Evolutionary conservation across 1,284 basidiomycete species (phyloP).

Genomic region (Naganishia cerealis): DNA sequence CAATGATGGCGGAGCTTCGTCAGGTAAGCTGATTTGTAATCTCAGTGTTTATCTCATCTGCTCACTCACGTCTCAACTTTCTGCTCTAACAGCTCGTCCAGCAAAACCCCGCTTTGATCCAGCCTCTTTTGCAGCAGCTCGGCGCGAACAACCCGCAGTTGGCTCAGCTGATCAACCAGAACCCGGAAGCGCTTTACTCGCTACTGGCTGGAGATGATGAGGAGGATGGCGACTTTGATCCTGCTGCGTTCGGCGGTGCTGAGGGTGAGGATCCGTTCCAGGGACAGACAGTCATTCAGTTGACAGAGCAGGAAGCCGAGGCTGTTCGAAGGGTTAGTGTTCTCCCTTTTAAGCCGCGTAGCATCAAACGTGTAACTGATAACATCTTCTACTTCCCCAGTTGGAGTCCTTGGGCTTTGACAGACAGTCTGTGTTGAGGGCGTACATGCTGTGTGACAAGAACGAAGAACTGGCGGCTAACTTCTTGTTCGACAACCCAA

Average conservation of each 20-base stretch:
- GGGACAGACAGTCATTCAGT: conserved; percentile 67
- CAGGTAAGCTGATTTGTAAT: conserved; percentile 39
- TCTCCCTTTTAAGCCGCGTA: background rate
- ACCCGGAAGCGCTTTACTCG: conserved; percentile 70
- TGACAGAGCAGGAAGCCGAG: conserved; percentile 75
- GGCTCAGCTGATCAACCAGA: conserved; percentile 64
- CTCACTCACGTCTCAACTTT: background rate
- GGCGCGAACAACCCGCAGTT: conserved; percentile 71
- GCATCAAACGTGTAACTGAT: background rate
- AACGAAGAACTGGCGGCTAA: conserved; percentile 93
- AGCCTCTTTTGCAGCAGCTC: conserved; percentile 80
- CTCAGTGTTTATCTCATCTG: background rate
- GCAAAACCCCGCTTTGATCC: conserved; percentile 74
- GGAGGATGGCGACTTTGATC: conserved; percentile 56
- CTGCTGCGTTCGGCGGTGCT: conserved; percentile 42
- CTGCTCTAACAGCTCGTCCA: conserved; percentile 60
- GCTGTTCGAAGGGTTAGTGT: conserved; percentile 79
- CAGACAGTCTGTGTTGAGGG: conserved; percentile 72
- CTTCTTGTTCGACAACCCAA: conserved; percentile 75
- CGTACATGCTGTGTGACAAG: conserved; percentile 88
- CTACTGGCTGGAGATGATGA: conserved; percentile 60
- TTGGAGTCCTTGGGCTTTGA: conserved; percentile 83
- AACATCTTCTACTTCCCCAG: conserved; percentile 52
- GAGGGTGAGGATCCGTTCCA: conserved; percentile 56
- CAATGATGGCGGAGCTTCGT: conserved; percentile 68